These are phyloP conservation scores for Aspergillus sp. DNA, from an alignment of 2,329 filamentous ascomycete genomes.

Conservation along the genomic window DNA sequence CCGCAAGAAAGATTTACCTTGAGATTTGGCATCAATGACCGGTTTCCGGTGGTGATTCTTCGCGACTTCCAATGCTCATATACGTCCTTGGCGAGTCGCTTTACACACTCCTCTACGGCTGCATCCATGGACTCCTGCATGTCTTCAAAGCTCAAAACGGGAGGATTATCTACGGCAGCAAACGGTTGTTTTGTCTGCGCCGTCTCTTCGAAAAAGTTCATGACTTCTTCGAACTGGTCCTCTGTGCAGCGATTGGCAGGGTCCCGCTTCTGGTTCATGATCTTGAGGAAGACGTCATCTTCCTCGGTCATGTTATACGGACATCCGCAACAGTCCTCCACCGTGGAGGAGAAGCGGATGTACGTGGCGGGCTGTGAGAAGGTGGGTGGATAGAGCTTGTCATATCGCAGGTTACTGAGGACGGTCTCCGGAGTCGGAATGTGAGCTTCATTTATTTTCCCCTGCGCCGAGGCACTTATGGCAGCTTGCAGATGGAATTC, in stretches of 20 bases:
- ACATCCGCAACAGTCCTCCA: slow-evolving; percentile 88
- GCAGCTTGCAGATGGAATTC: slow-evolving; percentile 95
- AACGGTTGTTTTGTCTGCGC: slow-evolving; percentile 80
- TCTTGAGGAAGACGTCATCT: slow-evolving; percentile 79
- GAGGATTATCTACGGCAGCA: slow-evolving; percentile 83
- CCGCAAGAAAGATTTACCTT: slow-evolving; percentile 52
- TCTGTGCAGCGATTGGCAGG: slow-evolving; percentile 69
- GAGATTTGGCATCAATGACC: slow-evolving; percentile 70
- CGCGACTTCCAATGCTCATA: slow-evolving; percentile 87
- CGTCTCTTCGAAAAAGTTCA: slow-evolving; percentile 92
- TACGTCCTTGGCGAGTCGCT: slow-evolving; percentile 68
- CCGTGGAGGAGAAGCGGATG: slow-evolving; percentile 96
- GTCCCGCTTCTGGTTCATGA: slow-evolving; percentile 75
- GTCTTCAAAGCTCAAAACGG: slow-evolving; percentile 69
- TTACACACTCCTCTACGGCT: slow-evolving; percentile 52
- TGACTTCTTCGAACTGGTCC: slow-evolving; percentile 88
- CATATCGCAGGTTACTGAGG: slow-evolving; percentile 72
- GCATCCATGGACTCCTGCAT: slow-evolving; percentile 69
- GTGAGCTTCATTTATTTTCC: slow-evolving; percentile 61
- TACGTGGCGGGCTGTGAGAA: slow-evolving; percentile 88
- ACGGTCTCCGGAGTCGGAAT: slow-evolving; percentile 67
- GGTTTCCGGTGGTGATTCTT: slow-evolving; percentile 65
- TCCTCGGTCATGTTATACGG: slow-evolving; percentile 93
- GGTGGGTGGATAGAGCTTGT: slow-evolving; percentile 74
- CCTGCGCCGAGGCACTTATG: slow-evolving; percentile 61